These are phyloP conservation scores for Neurospora terricola DNA, from an alignment of 495 filamentous ascomycete genomes.

Conservation along the genomic window DNA sequence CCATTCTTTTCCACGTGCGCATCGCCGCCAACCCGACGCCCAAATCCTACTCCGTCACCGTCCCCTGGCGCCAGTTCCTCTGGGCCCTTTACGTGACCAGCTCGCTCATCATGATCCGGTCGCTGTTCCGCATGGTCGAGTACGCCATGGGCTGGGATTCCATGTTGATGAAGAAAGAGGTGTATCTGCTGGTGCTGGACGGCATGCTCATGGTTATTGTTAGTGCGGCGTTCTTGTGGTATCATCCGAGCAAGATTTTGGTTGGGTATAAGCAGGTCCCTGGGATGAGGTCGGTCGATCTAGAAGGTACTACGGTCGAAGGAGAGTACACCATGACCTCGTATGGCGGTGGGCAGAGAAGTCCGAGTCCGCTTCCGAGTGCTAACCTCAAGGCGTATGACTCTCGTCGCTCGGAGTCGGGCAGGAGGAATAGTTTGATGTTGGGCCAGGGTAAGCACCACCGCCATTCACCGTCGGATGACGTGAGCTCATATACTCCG, in stretches of 20 bases:
- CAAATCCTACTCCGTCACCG: neutral
- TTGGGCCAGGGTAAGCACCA: neutral
- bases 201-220: constrained; percentile 12
- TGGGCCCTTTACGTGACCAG: constrained; percentile 42
- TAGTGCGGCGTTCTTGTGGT: constrained; percentile 8
- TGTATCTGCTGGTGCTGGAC: constrained; percentile 13
- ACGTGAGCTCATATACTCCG: neutral
- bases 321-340: no score
- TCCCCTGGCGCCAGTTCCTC: constrained; percentile 38
- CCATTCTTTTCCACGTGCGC: constrained; percentile 30
- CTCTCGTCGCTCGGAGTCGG: neutral
- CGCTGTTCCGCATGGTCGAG: constrained; percentile 52
- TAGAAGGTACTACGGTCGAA: no score
- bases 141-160: constrained; percentile 26
- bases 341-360: neutral
- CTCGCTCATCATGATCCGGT: constrained; percentile 50
- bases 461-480: neutral
- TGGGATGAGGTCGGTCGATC: neutral
- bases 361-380: neutral
- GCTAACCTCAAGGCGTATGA: neutral
- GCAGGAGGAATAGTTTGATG: neutral
- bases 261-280: constrained; percentile 14
- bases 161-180: constrained; percentile 8
- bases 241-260: constrained; percentile 12
- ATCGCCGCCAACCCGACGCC: constrained; percentile 3